Base-by-base conservation (phyloP, 1,284 basidiomycete species). In the Puccinia novopanici region DNA sequence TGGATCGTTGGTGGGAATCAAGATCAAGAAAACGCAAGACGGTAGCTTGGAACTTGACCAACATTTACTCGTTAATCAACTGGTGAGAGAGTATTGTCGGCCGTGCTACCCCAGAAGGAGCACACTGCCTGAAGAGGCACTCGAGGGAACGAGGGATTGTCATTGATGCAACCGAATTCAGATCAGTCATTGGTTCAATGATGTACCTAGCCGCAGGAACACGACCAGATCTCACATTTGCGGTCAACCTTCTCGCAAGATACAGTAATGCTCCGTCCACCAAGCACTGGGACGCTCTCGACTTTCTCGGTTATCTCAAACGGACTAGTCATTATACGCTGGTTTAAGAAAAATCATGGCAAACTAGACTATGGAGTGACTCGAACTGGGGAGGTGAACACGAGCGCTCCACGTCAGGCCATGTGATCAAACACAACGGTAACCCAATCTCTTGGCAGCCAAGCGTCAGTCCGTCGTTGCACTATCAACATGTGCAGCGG, bases 351-450 rank as follows among this genome's bases (percentile, higher is more conserved):
- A 2, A 3, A 9, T 8, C 3, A 12, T 1, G 48, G n/a, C 27
- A 2, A n/a, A 1, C 8, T 76, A 10, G n/a, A 19, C 24, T 63
- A 9, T 76, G 61, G 57, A 30, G 37, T 22, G 75, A 76, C 30
- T 42, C 75, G 24, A 75, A 61, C 48, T 68, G 61, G 75, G 75
- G 75, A 13, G 75, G 75, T 17, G 59, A 77, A 42, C 70, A 73
- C 30, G 37, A 52, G 30, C 27, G 45, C 2, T 54, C 57, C n/a
- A 59, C 61, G 2, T 54, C 52, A 2, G 75, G 75, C 12, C 30
- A 30, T 40, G 13, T 77, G 2, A 67, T 68, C 42, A 52, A 45
- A 19, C 27, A 30, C 13, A 34, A 52, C 19, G 61, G 75, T 10
- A 24, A 61, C 34, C 10, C 17, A 5, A 73, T 75, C 6, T 52